These are phyloP conservation scores for Scedosporium boydii DNA, from an alignment of 2,329 filamentous ascomycete species.

Conservation along the genomic window DNA sequence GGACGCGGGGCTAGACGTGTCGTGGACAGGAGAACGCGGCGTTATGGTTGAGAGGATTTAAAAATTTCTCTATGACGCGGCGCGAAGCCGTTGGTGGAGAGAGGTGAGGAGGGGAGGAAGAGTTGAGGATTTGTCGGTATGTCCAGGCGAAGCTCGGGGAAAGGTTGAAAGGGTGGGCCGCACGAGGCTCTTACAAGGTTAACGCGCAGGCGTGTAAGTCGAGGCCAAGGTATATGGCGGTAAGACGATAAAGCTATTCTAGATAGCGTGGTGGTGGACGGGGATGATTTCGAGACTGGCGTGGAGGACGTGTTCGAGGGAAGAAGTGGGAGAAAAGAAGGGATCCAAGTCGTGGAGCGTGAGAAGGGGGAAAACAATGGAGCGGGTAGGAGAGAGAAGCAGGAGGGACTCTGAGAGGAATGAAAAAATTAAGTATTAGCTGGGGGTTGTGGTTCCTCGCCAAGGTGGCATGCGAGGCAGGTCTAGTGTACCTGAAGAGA, in stretches of 20 bases:
- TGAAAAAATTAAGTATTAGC: slow-evolving; percentile 1
- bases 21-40: background rate
- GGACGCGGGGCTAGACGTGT: background rate
- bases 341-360: background rate
- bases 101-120: background rate
- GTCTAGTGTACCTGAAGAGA: background rate
- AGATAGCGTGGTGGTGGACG: background rate
- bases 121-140: background rate
- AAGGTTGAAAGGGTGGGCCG: background rate
- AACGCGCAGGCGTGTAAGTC: background rate
- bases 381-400: slow-evolving; percentile 3
- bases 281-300: background rate
- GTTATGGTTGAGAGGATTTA: background rate
- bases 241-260: background rate
- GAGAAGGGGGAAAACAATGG: slow-evolving; percentile 6
- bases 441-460: slow-evolving; percentile 1
- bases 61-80: background rate
- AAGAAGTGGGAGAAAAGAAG: background rate
- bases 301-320: background rate
- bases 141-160: background rate
- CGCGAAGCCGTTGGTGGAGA: background rate
- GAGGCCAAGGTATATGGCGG: background rate
- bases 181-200: background rate
- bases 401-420: background rate
- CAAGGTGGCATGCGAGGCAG: background rate